phyloP scores from a whole-genome alignment of 148 eudicot species.

The Diospyros lotus region DNA sequence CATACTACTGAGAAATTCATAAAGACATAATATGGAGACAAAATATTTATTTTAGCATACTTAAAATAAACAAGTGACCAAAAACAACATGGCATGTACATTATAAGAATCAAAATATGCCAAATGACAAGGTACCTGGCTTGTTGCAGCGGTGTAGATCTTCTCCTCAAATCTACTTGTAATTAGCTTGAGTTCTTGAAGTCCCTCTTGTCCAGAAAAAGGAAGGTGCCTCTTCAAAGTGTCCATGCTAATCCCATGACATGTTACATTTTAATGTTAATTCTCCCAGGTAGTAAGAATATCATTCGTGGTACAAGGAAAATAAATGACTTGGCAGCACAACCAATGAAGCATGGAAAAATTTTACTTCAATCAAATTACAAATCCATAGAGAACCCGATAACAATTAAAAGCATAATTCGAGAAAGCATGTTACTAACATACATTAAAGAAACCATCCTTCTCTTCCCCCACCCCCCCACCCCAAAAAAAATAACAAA shows the following conservation, averaged over 20 bases:
- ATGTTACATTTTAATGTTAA: not conserved
- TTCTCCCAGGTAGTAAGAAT: not conserved
- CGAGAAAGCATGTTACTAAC: too few species aligned
- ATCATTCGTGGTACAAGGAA: not conserved
- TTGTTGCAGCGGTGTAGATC: constrained; percentile 68
- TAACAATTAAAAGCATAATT: too few species aligned
- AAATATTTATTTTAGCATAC: too few species aligned
- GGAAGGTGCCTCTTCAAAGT: constrained; percentile 82
- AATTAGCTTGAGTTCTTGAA: constrained; percentile 67
- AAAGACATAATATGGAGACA: too few species aligned
- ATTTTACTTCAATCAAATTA: not conserved
- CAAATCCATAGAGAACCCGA: not conserved
- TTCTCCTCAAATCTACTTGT: constrained; percentile 86
- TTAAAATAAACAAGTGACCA: not conserved
- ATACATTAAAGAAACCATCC: too few species aligned
- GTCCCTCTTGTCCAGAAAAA: constrained; percentile 67
- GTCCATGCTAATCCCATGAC: constrained; percentile 48
- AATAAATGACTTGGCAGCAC: not conserved
- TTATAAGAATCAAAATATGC: not conserved
- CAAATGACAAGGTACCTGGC: constrained; percentile 45
- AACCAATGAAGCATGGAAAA: not conserved
- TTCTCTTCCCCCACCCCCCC: too few species aligned
- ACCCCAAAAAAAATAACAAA: too few species aligned
- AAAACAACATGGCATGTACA: not conserved
- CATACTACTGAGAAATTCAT: not conserved